A percentile compares a stretch with the other conserved stretches of the same genome.
Evolutionary conservation across 805 yeast species (phyloP).

Genomic region (Blastobotrys mokoenaii): DNA sequence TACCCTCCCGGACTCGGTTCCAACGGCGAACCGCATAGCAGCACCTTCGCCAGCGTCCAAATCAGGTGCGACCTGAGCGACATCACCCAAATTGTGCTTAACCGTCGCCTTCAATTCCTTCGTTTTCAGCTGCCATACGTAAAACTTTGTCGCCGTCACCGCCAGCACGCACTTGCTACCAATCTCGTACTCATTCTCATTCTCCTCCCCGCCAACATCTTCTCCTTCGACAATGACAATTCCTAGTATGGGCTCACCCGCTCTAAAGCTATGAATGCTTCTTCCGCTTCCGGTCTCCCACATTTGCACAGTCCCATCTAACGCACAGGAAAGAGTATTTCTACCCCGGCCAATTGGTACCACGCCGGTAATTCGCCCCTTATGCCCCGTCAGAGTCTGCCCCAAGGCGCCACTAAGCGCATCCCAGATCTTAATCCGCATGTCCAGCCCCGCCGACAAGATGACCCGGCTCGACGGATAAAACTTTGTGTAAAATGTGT

Average conservation of each 20-base stretch:
- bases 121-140: conserved; percentile 8
- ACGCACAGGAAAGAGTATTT: conserved; percentile 48
- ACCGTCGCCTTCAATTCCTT: background rate
- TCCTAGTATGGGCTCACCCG: background rate
- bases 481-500: conserved; percentile 36
- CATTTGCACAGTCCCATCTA: conserved; percentile 45
- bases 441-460: conserved; percentile 52
- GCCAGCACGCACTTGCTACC: conserved; percentile 29
- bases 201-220: background rate
- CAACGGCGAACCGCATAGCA: no score
- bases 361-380: conserved; percentile 38
- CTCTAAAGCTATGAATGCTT: conserved; percentile 34
- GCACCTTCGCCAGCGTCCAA: no score
- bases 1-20: no score
- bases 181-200: conserved; percentile 40
- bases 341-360: conserved; percentile 56
- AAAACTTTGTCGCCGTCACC: conserved; percentile 31
- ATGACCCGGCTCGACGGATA: conserved; percentile 63
- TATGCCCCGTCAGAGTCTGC: conserved; percentile 46
- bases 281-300: conserved; percentile 66
- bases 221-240: background rate
- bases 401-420: conserved; percentile 38
- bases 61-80: no score
- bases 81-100: background rate
- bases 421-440: conserved; percentile 55